phyloP scores from a whole-genome alignment of 345 rosid species.

The Mercurialis annua region DNA sequence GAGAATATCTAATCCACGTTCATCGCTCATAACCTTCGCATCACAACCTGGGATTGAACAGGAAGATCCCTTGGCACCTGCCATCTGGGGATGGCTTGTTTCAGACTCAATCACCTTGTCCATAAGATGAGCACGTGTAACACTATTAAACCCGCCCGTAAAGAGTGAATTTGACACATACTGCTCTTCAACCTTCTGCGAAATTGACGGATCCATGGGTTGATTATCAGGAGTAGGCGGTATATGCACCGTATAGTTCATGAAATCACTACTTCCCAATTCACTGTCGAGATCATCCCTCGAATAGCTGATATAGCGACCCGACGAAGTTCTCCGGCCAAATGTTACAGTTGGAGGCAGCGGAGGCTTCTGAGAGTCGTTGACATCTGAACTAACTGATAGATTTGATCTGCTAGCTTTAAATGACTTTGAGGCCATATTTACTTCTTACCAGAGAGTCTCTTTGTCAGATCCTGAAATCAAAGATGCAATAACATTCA shows the following conservation, averaged over 20 bases:
- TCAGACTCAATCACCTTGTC: constrained; percentile 95
- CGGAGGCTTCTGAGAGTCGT: constrained; percentile 58
- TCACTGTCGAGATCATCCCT: constrained; percentile 97
- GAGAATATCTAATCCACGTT: constrained; percentile 80
- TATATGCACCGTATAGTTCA: constrained; percentile 81
- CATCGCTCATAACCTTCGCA: constrained; percentile 91
- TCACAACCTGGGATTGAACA: constrained; percentile 92
- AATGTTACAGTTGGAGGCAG: constrained; percentile 62
- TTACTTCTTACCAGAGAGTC: constrained; percentile 17
- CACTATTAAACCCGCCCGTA: constrained; percentile 89
- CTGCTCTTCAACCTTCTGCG: constrained; percentile 96
- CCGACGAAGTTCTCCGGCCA: constrained; percentile 76
- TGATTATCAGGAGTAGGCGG: constrained; percentile 98
- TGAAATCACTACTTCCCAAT: constrained; percentile 63
- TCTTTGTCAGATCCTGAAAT: constrained; percentile 41
- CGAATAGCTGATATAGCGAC: constrained; percentile 82
- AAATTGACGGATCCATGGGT: constrained; percentile 85
- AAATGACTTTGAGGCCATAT: constrained; percentile 69
- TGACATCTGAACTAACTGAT: constrained; percentile 58
- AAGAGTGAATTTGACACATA: constrained; percentile 91
- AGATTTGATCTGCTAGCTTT: constrained; percentile 54
- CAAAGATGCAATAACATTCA: constrained; percentile 13
- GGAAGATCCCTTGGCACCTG: constrained; percentile 89
- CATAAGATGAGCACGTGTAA: constrained; percentile 89
- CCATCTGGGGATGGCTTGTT: constrained; percentile 94